Evolutionary conservation across 2,329 filamentous ascomycete genomes (phyloP).

Genomic region (Paecilomyces sp.): DNA sequence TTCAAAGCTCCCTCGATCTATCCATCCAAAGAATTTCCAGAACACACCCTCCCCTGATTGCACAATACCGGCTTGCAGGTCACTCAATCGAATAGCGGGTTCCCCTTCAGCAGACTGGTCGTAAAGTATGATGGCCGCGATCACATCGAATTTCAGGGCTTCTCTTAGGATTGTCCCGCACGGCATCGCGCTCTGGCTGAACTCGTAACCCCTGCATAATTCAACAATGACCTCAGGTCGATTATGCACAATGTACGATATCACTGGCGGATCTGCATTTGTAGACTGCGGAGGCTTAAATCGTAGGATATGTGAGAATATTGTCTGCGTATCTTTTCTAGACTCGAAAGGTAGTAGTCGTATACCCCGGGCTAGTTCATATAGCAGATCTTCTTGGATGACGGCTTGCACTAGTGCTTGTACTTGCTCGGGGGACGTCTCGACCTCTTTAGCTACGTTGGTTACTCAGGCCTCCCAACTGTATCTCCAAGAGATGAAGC

Average conservation of each 20-base stretch:
- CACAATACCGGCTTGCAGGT: constrained; percentile 66
- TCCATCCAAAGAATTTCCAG: constrained; percentile 96
- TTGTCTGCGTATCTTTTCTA: constrained; percentile 89
- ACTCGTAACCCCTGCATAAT: constrained; percentile 81
- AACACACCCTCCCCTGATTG: constrained; percentile 81
- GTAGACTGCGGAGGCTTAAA: constrained; percentile 65
- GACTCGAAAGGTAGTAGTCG: constrained; percentile 89
- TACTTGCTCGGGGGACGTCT: constrained; percentile 80
- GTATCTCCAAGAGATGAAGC: constrained; percentile 5
- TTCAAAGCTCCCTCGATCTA: constrained; percentile 93
- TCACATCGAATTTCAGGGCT: constrained; percentile 82
- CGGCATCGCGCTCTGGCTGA: constrained; percentile 83
- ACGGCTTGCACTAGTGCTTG: constrained; percentile 77
- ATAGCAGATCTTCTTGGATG: constrained; percentile 83
- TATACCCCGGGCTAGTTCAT: constrained; percentile 73
- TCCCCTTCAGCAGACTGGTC: constrained; percentile 74
- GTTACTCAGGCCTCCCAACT: constrained; percentile 2
- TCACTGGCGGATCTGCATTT: constrained; percentile 70
- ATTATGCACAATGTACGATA: constrained; percentile 82
- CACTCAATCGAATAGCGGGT: constrained; percentile 66
- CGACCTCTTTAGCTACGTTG: constrained; percentile 56
- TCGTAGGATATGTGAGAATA: constrained; percentile 90
- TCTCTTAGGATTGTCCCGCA: constrained; percentile 86
- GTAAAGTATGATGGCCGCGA: constrained; percentile 85
- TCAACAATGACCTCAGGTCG: constrained; percentile 82